Base-by-base conservation (phyloP, 2,329 filamentous ascomycete genomes). In the Ophiostoma montium region DNA sequence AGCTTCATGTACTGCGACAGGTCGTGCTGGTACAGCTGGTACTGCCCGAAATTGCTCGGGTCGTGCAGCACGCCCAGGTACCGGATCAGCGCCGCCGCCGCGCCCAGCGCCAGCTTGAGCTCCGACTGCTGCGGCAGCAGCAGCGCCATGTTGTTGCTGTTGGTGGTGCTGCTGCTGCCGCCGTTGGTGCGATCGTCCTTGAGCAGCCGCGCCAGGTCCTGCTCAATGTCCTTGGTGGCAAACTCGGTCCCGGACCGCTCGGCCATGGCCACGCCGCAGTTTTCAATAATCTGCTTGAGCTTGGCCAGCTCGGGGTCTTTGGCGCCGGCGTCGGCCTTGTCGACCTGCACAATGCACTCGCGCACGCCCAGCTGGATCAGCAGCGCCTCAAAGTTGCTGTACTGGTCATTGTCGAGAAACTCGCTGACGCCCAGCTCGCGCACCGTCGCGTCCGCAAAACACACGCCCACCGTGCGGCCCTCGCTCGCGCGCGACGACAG, bases 1-100 rank as follows among this genome's bases (percentile, higher is more conserved):
- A 98, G 74, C 66, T 95, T 98, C 92, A 98, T 98, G 63, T 87
- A 98, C 59, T 98, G 89, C 2, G 89, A 83, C 41, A 98, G 69
- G 61, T 98, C 92, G 64, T 98, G 92, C 65, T 98, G 92, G 61
- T 96, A 98, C 15, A 98, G 76, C 63, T 90, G 86, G 61, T 94
- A 98, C 61, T 98, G 90, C 3, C 94, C 92, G 63, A 95, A 96
- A 65, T 98, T 98, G 50, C 86, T 87, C 1, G 86, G 71, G 62
- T 98, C 92, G 30, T 92, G 86, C 66, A 98, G 76, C 33, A 94
- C 82, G 33, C 84, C 84, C 3, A 98, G 76, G 58, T 98, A 98
- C 63, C 90, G 94, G 69, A 98, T 95, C 57, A 98, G 68, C 8
- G 90, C 86, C 6, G 92, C 84, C 0, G 92, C 89, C 30, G 92